Evolutionary conservation across 148 eudicot species (phyloP).

Genomic region (Gaultheria prostrata): DNA sequence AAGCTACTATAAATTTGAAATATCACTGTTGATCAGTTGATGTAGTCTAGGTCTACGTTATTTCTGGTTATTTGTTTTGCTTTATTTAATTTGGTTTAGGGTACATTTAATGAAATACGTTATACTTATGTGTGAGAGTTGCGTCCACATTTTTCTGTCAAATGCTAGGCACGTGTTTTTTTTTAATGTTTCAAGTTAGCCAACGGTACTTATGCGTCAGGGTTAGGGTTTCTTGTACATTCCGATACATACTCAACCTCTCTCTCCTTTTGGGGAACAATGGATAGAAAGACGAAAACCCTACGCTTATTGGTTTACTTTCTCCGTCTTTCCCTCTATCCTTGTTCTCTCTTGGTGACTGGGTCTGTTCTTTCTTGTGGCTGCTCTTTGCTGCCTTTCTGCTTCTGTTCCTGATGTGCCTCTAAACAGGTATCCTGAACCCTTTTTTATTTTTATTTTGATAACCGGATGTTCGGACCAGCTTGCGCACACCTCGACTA

Average conservation of each 20-base stretch:
- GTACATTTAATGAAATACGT: no score
- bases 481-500: no score
- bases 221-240: background rate
- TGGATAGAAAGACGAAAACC: background rate
- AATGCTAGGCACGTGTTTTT: background rate
- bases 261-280: background rate
- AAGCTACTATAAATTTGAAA: background rate
- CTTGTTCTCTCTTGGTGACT: background rate
- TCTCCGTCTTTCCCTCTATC: background rate
- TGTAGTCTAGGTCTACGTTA: no score
- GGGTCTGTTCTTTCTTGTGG: background rate
- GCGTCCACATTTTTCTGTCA: background rate
- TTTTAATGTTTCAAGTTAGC: background rate
- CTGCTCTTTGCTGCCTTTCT: background rate
- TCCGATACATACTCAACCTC: background rate
- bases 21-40: no score
- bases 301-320: no score
- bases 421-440: background rate
- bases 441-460: no score
- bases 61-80: no score
- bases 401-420: background rate
- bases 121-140: no score
- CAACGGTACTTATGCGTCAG: background rate
- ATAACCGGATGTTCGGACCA: no score
- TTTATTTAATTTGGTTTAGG: no score